Evolutionary conservation across 139 green algal genomes (phyloP).

Genomic region (Chlorella sp.): DNA sequence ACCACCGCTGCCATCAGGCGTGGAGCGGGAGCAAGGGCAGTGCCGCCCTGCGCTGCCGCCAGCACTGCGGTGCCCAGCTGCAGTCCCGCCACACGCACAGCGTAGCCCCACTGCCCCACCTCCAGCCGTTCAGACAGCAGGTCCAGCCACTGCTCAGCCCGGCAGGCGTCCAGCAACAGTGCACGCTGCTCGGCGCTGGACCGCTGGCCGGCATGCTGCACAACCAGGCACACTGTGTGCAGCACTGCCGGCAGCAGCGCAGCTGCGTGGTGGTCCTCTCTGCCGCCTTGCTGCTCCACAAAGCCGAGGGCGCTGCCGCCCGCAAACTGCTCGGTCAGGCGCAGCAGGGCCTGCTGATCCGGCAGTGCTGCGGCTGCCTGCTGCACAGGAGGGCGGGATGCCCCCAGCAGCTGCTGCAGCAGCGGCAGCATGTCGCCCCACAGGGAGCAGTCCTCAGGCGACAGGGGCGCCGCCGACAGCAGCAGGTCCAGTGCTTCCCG

Average conservation of each 20-base stretch:
- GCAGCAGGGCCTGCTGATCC: background rate
- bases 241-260: constrained; percentile 12
- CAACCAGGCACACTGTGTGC: background rate
- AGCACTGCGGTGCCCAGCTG: background rate
- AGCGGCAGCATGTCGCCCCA: constrained; percentile 18
- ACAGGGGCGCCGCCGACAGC: background rate
- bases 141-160: background rate
- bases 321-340: constrained; percentile 4
- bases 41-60: background rate
- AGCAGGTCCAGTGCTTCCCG: background rate
- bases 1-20: background rate
- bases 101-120: background rate
- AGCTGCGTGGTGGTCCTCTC: background rate
- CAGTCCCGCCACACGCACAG: background rate
- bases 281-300: background rate
- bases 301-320: background rate
- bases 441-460: background rate
- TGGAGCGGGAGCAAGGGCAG: no score
- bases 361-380: background rate
- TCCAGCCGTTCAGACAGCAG: background rate
- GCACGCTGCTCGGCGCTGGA: background rate
- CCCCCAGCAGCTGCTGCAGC: constrained; percentile 3
- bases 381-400: background rate
- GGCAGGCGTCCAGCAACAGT: background rate
- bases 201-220: background rate